These are phyloP conservation scores for Gigaspora rosea DNA, from an alignment of 192 early-diverging fungal genomes.

Conservation along the genomic window DNA sequence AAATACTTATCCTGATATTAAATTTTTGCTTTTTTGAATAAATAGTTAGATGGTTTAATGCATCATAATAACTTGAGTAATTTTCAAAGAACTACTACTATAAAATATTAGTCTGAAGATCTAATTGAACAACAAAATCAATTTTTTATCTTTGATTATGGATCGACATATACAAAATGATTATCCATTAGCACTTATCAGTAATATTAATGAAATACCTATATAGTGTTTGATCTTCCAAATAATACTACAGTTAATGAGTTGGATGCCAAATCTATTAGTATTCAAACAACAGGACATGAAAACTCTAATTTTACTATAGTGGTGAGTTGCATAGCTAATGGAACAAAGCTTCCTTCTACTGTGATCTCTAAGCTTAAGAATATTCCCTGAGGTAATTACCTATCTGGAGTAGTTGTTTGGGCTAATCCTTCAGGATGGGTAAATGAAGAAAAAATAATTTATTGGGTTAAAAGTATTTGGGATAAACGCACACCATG, in stretches of 20 bases:
- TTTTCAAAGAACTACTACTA: background rate
- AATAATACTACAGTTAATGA: background rate
- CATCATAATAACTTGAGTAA: background rate
- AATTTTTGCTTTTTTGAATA: background rate
- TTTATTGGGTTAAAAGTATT: too few relatives aligned
- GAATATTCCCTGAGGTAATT: too few relatives aligned
- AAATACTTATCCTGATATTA: background rate
- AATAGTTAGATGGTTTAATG: conserved; percentile 17
- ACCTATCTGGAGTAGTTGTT: too few relatives aligned
- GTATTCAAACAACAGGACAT: conserved; percentile 11
- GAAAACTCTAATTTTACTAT: conserved; percentile 6
- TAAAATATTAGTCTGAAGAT: conserved; percentile 15
- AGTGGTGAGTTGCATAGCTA: background rate
- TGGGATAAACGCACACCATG: too few relatives aligned
- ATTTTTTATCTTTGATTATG: too few relatives aligned
- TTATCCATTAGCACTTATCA: too few relatives aligned
- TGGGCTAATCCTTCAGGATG: too few relatives aligned
- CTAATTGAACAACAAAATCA: conserved; percentile 7
- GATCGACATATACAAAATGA: too few relatives aligned
- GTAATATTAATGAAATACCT: too few relatives aligned
- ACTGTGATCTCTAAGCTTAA: too few relatives aligned
- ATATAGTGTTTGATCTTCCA: too few relatives aligned
- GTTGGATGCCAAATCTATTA: background rate
- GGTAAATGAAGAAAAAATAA: too few relatives aligned
- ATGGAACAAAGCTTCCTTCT: background rate